Base-by-base conservation (phyloP, 73 alveolate species). In the Blepharisma japonicum region DNA sequence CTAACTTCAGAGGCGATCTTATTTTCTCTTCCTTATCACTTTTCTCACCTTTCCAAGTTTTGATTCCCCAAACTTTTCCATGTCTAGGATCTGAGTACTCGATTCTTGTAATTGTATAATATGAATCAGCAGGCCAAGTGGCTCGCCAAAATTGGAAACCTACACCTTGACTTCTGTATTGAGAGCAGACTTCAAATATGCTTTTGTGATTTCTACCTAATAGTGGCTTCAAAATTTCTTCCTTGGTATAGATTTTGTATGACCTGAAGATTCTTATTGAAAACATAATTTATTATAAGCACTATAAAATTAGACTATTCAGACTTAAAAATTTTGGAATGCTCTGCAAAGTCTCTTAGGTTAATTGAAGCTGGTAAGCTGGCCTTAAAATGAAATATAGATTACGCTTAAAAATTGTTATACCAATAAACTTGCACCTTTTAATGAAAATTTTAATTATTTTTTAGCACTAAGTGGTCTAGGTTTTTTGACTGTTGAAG, bases 51-150 rank as follows among this genome's bases (percentile, higher is more conserved):
- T 61, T 14, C 74, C 74, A 61, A 39, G 74, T 61, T 61, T 9
- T 8, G 47, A 61, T 61, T 11, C 74, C 74, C 74, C 74, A 61
- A 61, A 25, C 74, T 61, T 61, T 61, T 14, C 74, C 74, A 18
- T 25, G 74, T 61, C 74, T 14, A 5, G 46, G n/a, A 25, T 61
- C 46, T 1, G 14, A n/a, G 47, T 14, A 61, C 18, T n/a, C 18
- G 50, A 61, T 14, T 61, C 23, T 25, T 18, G 74, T 61, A 3
- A 61, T 39, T 61, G 5, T 61, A 25, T 18, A 61, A 25, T 61
- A 61, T 61, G 74, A 61, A 25, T 61, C 47, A 14, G 14, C 46
- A 61, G 74, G 74, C 74, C 74, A 61, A 25, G 49, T 61, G 2
- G 14, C 23, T 61, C 74, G 14, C 74, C 74, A 61, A 39, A 61